Base-by-base conservation (phyloP, 1,284 basidiomycete species). In the Apiotrichum mycotoxinovorans region DNA sequence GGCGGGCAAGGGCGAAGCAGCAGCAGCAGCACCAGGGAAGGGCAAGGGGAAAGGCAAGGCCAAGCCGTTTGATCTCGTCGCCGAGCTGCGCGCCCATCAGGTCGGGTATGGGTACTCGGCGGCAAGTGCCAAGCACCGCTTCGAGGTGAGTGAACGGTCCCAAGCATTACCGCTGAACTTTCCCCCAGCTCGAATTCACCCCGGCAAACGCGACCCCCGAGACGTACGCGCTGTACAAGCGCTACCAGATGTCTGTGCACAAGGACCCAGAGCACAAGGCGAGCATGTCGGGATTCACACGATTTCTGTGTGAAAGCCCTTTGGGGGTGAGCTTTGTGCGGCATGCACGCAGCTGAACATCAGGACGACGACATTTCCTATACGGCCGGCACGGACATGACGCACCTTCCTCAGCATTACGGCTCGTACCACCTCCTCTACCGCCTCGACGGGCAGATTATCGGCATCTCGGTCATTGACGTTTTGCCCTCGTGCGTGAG, bases 391-490 rank as follows among this genome's bases (percentile, higher is more conserved):
- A 51, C 48, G 1, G 57, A 65, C 20, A 47, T 84, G 14, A 54
- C 62, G 1, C 80, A 85, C 64, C 79, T 94, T 8, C 91, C 91
- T 0, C 70, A 61, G n/a, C 73, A 82, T 23, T 94, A 89, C 72
- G 90, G 91, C 20, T 87, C 88, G 14, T 89, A 91, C 74, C 91
- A 93, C 66, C 89, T 92, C 62, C 56, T 91, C 46, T 94, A 94
- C 70, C 83, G 84, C 61, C 72, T 95, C 22, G 87, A 97, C 66
- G 88, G 85, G 11, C 71, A 86, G 68, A 80, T 98, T 15, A 84
- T 98, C 46, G 95, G 89, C 0, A 82, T 98, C 66, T 87, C 86
- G 2, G 90, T 98, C 15, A 80, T 98, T 56, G 96, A 98, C 72
- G 87, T 99, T 54, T 80, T 98, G 8, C 95, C 94, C 0, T 72